These are phyloP conservation scores for Aspergillus pseudoviridinutans DNA, from an alignment of 2,329 filamentous ascomycete species.

Conservation along the genomic window DNA sequence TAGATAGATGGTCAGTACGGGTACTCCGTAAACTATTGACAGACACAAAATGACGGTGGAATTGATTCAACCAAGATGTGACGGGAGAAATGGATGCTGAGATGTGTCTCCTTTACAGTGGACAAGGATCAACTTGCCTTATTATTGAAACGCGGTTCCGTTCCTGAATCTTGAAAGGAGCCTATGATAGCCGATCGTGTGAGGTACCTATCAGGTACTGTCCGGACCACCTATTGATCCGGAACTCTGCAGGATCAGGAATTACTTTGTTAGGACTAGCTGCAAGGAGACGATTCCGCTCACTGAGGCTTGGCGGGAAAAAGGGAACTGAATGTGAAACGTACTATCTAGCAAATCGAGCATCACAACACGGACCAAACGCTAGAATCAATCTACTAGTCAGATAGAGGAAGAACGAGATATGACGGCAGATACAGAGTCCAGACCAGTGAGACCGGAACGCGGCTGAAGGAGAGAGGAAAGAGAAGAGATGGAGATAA, in stretches of 20 bases:
- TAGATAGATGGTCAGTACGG: no score
- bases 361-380: background rate
- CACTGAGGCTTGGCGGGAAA: background rate
- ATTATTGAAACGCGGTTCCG: background rate
- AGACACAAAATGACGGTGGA: no score
- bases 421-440: background rate
- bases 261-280: background rate
- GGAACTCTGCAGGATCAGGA: background rate
- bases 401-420: background rate
- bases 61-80: no score
- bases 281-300: background rate
- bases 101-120: no score
- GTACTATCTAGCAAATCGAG: background rate
- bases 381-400: background rate
- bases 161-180: background rate
- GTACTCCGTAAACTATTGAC: no score
- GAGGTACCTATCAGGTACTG: background rate
- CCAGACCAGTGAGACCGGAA: background rate
- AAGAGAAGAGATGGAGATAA: no score
- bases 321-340: background rate
- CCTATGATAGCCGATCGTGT: background rate
- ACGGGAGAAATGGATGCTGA: no score
- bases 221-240: background rate
- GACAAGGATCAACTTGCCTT: background rate
- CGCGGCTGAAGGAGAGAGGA: no score